Percentiles rank a stretch among this genome's conserved stretches.
Conservation (phyloP, 202 grass and related monocot species). For the Digitaria exilis region DNA sequence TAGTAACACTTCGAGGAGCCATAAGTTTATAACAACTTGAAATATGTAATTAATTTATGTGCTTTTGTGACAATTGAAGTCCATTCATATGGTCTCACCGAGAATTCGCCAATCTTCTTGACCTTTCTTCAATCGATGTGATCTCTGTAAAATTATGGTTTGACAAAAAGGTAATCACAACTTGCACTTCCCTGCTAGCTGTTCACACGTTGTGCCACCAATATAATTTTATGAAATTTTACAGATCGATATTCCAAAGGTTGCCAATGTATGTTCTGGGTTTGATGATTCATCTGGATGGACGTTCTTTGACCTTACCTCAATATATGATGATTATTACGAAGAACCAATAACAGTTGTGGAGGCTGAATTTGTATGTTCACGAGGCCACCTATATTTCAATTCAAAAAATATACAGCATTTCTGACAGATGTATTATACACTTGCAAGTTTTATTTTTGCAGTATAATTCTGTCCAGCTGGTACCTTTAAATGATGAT, state of each 20-base stretch:
- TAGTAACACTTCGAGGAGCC: background rate
- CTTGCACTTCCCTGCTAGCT: slow-evolving; percentile 16
- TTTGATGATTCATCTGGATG: slow-evolving; percentile 78
- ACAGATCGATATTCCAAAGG: slow-evolving; percentile 74
- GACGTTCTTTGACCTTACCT: slow-evolving; percentile 79
- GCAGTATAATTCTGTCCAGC: slow-evolving; percentile 66
- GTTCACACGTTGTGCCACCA: slow-evolving; percentile 3
- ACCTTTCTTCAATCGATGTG: slow-evolving; percentile 58
- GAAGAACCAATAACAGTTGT: slow-evolving; percentile 67
- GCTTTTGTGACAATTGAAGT: slow-evolving; percentile 51
- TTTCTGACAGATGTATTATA: slow-evolving; percentile 34
- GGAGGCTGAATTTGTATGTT: slow-evolving; percentile 84
- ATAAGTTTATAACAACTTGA: slow-evolving; percentile 17
- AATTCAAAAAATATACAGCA: background rate
- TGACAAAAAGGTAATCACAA: slow-evolving; percentile 67
- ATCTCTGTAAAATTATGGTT: slow-evolving; percentile 85
- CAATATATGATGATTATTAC: slow-evolving; percentile 77
- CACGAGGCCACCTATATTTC: slow-evolving; percentile 12
- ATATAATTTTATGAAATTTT: slow-evolving; percentile 27
- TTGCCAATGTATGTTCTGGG: slow-evolving; percentile 68
- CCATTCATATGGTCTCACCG: slow-evolving; percentile 53
- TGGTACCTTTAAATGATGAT: slow-evolving; percentile 66
- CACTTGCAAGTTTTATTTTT: slow-evolving; percentile 28
- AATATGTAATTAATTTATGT: slow-evolving; percentile 21
- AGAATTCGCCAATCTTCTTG: slow-evolving; percentile 82